Evolutionary conservation across 805 yeast species (phyloP).

Genomic region (Sugiyamaella floridensis): DNA sequence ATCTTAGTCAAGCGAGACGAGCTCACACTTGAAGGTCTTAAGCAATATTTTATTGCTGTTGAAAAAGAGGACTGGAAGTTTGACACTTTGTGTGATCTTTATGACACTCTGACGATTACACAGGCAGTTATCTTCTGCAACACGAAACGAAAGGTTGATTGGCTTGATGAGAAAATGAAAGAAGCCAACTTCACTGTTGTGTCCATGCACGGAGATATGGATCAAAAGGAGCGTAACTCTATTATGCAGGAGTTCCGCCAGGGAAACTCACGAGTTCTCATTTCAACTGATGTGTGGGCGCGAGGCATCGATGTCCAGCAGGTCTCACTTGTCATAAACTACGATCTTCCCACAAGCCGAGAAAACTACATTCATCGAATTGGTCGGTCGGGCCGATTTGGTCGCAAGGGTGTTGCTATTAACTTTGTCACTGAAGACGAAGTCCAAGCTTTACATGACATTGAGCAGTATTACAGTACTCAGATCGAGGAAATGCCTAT

Average conservation of each 20-base stretch:
- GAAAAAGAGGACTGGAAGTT: conserved; percentile 93
- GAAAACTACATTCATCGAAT: conserved; percentile 96
- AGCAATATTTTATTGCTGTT: conserved; percentile 84
- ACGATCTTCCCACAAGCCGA: conserved; percentile 82
- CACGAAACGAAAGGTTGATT: conserved; percentile 90
- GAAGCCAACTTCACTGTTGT: conserved; percentile 84
- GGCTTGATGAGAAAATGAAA: conserved; percentile 66
- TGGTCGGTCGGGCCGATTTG: conserved; percentile 98
- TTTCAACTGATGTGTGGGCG: conserved; percentile 92
- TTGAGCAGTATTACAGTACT: conserved; percentile 84
- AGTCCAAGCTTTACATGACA: conserved; percentile 65
- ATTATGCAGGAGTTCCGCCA: conserved; percentile 95
- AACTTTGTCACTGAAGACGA: conserved; percentile 85
- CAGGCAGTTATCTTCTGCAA: conserved; percentile 98
- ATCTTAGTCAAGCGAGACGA: conserved; percentile 94
- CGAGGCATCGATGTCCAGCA: conserved; percentile 98
- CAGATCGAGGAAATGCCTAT: conserved; percentile 91
- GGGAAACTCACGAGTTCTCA: conserved; percentile 87
- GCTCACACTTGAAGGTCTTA: conserved; percentile 90
- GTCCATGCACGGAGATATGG: conserved; percentile 94
- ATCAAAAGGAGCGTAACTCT: conserved; percentile 86
- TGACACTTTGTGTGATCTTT: conserved; percentile 88
- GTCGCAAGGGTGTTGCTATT: conserved; percentile 96
- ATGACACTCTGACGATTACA: conserved; percentile 91
- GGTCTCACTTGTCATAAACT: conserved; percentile 89